These are phyloP conservation scores for Linum tenue DNA, from an alignment of 345 rosid genomes.

Conservation along the genomic window DNA sequence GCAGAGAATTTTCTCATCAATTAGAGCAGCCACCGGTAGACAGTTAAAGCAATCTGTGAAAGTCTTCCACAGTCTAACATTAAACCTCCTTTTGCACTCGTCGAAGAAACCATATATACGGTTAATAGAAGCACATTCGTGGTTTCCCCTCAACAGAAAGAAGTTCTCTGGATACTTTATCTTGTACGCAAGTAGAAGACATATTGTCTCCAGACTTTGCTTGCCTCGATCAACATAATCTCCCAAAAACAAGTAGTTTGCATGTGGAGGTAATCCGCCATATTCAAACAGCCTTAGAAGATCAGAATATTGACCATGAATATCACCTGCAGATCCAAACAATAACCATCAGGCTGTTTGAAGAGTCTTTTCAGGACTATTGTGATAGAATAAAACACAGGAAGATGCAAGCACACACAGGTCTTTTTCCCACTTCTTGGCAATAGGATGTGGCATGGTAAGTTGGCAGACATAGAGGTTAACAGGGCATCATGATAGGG, in stretches of 20 bases:
- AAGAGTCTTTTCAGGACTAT: not conserved
- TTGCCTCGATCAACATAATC: constrained; percentile 88
- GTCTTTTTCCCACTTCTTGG: no score
- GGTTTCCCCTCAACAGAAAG: constrained; percentile 83
- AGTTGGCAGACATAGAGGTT: no score
- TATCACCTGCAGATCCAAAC: constrained; percentile 53
- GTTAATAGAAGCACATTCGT: constrained; percentile 77
- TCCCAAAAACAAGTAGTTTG: constrained; percentile 74
- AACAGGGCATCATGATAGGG: no score
- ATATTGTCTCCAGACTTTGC: constrained; percentile 84
- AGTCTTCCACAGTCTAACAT: constrained; percentile 63
- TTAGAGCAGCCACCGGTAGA: constrained; percentile 76
- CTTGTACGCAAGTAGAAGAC: constrained; percentile 81
- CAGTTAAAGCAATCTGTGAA: constrained; percentile 84
- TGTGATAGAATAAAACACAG: not conserved
- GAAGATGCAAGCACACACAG: not conserved
- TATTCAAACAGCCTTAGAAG: constrained; percentile 78
- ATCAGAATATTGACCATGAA: constrained; percentile 82
- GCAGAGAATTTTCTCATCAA: constrained; percentile 82
- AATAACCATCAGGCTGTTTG: constrained; percentile 5
- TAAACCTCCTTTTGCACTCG: constrained; percentile 75
- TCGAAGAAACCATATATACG: constrained; percentile 84
- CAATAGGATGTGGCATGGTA: no score
- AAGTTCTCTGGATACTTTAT: constrained; percentile 71
- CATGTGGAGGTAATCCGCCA: constrained; percentile 70